Percentiles rank a stretch among this genome's conserved stretches.
These are phyloP conservation scores for Fraxinus angustifolia DNA, from an alignment of 305 asterid genomes.

Conservation along the genomic window DNA sequence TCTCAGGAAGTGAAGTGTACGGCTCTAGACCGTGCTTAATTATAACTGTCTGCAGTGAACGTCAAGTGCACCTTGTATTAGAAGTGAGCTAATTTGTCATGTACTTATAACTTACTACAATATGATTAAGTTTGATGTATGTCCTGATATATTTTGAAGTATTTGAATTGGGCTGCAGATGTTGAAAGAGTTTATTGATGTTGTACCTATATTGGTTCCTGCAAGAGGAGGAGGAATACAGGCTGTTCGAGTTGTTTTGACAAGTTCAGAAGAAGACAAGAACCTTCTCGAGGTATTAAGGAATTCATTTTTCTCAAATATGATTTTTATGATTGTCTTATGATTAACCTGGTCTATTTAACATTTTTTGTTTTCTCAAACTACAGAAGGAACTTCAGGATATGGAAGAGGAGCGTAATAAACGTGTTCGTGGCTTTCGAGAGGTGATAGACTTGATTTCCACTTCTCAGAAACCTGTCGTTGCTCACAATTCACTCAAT, in stretches of 20 bases:
- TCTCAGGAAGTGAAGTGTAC: slow-evolving; percentile 56
- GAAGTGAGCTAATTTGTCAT: slow-evolving; percentile 46
- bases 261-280: slow-evolving; percentile 76
- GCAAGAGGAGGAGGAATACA: slow-evolving; percentile 52
- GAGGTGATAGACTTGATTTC: slow-evolving; percentile 89
- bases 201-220: slow-evolving; percentile 56
- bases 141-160: slow-evolving; percentile 22
- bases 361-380: slow-evolving; percentile 15
- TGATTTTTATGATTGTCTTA: slow-evolving; percentile 12
- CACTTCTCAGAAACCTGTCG: slow-evolving; percentile 67
- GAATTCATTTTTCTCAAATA: slow-evolving; percentile 5
- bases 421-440: slow-evolving; percentile 65
- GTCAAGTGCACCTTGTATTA: slow-evolving; percentile 65
- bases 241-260: slow-evolving; percentile 63
- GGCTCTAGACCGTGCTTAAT: slow-evolving; percentile 81
- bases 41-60: slow-evolving; percentile 75
- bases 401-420: slow-evolving; percentile 54
- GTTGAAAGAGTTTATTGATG: slow-evolving; percentile 49
- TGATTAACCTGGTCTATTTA: slow-evolving; percentile 17
- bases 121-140: slow-evolving; percentile 4
- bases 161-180: slow-evolving; percentile 44
- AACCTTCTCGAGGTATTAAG: slow-evolving; percentile 55
- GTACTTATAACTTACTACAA: background rate
- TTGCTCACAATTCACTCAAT: slow-evolving; percentile 75
- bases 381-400: slow-evolving; percentile 64